Base-by-base conservation (phyloP, 768 basidiomycete genomes). In the Psilocybe sp. region DNA sequence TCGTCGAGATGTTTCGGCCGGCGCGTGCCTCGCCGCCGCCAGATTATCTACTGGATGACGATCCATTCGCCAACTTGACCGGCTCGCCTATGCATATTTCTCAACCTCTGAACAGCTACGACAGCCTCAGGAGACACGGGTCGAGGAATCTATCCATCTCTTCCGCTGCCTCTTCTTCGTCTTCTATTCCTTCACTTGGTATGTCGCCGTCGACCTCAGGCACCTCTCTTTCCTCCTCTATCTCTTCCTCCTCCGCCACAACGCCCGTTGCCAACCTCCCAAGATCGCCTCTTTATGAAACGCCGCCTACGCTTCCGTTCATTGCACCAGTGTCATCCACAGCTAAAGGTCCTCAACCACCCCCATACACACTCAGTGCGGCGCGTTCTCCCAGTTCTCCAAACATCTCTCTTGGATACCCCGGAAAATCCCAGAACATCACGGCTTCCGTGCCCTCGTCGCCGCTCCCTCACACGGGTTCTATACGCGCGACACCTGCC, bases 31-130 rank as follows among this genome's bases (percentile, higher is more conserved):
- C 72, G 11, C 68, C 72, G 5, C 73, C 75, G 1, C 70, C 69
- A 13, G 64, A 62, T n/a, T 76, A 70, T 52, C 72, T 87, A 15
- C 69, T 86, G 19, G 87, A 88, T 57, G 81, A 84, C 45, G 87
- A 89, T 58, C 87, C 87, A 1, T 89, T 89, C 57, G 87, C 87
- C 16, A 80, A 83, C 52, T 70, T 85, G 12, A 68, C 74, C 48
- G 44, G 53, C 35, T 44, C 59, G 53, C 50, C 63, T 16, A 47
- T 15, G 19, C 53, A 15, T 32, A 51, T 40, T 31, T 49, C 41
- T 23, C 40, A 34, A 19, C 20, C 41, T 16, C 32, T 41, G 6
- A 33, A 41, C 3, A n/a, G 9, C 16, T 34, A 28, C 7, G 31
- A 49, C 11, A 33, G 38, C 37, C 32, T 15, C 42, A n/a, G 36